Base-by-base conservation (phyloP, 805 yeast species). In the Barnettozyma siamensis region DNA sequence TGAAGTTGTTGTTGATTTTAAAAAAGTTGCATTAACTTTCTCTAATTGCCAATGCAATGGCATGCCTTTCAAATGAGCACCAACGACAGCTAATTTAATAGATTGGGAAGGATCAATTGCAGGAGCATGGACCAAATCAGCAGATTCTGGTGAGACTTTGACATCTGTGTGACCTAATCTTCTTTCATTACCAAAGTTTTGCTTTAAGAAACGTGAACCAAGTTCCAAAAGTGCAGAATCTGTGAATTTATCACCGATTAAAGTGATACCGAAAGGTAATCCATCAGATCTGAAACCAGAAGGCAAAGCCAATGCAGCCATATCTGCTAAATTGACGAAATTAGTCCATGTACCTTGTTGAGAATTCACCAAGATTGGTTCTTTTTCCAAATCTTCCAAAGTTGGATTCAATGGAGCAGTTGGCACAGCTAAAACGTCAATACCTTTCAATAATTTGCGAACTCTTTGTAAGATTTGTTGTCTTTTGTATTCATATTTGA, bases 281-380 rank as follows among this genome's bases (percentile, higher is more conserved):
- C 95, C 95, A 61, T 91, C 97, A 2, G 73, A 53, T 58, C 89
- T 73, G 74, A 88, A 91, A 3, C 95, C 96, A 19, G 82, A 84
- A 20, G 99, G 98, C 41, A 91, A 72, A 0, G 98, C 88, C 53
- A 91, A 69, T 1, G 96, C 98, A 29, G 94, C 82, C 69, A 89
- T 64, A 58, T 91, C 98, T 3, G 96, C 95, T 59, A 91, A 73
- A 62, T 93, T 91, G 54, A 87, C 96, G 61, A 93, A 93, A 66
- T 91, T 91, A 24, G 98, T 91, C 82, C 95, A 91, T n/a, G 96
- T 88, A 26, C 99, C 99, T 67, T 93, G 99, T 57, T 72, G 72
- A 6, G 97, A 86, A 69, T 91, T 91, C 54, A 88, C 77, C 35
- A 69, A 62, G 24, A 93, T 70, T 4, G 98, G 98, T 59, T 89